Base-by-base conservation (phyloP, 257 asterid species). In the Solanum piurae region DNA sequence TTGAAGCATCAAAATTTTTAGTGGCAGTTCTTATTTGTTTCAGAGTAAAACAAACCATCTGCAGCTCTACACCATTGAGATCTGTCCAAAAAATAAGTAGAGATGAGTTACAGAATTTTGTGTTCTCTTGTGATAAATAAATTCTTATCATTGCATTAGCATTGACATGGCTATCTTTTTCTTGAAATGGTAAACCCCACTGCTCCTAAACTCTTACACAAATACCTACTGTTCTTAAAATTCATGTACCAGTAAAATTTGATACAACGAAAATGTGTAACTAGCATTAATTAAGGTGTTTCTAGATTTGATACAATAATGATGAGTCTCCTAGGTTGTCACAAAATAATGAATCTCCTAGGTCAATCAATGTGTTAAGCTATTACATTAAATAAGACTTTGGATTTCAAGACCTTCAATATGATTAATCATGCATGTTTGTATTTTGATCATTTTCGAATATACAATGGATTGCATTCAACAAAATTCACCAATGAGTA, bases 11-110 rank as follows among this genome's bases (percentile, higher is more conserved):
- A 68, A 96, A 96, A 94, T 96, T 92, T 87, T 93, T 92, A 3
- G 98, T 96, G 55, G 99, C 98, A 68, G 89, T 89, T 93, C 92
- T 94, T 72, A 96, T 93, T 93, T 95, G 98, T 89, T 93, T 96
- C 76, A 95, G 89, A 25, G 95, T 87, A 86, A 94, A 96, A 68
- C 93, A 93, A 88, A 93, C 92, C 74, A 96, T 96, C 88, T 93
- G 98, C 86, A 92, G 86, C 75, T 91, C 95, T 8, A 90, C 89
- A 33, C 95, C 96, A 84, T 93, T 94, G 86, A 92, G 90, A 86
- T 90, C 98, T 96, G 94, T 90, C 77, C 88, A 89, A 60, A 77
- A 77, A 13, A 83, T 46, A 62, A 18, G 72, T 20, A 82, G 34
- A 20, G 34, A 86, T 18, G 69, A 82, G 66, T 82, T 82, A 31